These are phyloP conservation scores for Umbelopsis sp. DNA, from an alignment of 371 early-diverging fungal genomes.

Conservation along the genomic window DNA sequence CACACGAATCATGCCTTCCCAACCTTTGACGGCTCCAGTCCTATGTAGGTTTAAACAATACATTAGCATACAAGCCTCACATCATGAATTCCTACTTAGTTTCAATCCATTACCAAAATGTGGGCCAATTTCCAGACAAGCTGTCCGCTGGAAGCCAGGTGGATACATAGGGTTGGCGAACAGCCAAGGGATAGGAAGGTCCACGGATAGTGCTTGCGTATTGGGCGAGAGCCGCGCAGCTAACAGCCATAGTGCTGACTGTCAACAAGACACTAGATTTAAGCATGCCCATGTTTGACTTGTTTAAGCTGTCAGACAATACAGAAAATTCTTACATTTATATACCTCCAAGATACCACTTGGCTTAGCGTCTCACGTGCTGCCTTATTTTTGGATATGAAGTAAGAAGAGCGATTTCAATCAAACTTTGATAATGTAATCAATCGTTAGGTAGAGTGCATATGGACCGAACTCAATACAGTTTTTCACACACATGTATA, in stretches of 20 bases:
- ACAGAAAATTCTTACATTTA: neutral
- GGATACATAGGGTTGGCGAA: conserved; percentile 16
- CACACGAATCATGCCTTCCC: conserved; percentile 10
- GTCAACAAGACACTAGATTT: neutral
- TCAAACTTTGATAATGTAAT: no score
- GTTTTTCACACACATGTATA: no score
- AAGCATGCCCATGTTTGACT: neutral
- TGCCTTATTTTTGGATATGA: neutral
- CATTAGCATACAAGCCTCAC: neutral
- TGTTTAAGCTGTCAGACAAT: neutral
- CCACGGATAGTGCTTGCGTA: conserved; percentile 6
- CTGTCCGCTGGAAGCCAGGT: conserved; percentile 5
- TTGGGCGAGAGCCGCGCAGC: neutral
- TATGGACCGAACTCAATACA: no score
- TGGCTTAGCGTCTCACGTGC: neutral
- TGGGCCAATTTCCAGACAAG: conserved; percentile 14
- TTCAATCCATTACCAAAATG: conserved; percentile 6
- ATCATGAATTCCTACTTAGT: neutral
- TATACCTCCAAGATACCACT: neutral
- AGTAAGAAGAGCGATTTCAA: neutral
- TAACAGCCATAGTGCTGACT: neutral
- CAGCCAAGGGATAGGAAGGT: conserved; percentile 12
- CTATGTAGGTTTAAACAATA: neutral
- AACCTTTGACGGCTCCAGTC: conserved; percentile 4
- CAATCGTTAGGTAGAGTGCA: no score